Conservation (phyloP, 352 stramenopile genomes). For the Globisporangium mamillatum region DNA sequence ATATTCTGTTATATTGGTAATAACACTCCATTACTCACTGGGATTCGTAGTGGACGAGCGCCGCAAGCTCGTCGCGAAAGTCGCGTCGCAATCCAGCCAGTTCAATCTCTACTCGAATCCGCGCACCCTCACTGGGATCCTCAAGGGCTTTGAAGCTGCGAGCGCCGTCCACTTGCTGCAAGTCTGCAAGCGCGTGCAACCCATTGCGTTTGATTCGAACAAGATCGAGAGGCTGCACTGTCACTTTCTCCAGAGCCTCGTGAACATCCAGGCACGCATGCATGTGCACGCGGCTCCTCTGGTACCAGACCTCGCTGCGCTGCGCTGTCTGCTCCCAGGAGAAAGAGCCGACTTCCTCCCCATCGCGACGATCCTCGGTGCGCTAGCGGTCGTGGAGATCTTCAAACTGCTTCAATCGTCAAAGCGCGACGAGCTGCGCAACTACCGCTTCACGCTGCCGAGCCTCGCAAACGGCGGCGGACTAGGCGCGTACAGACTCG, state of each 20-base stretch:
- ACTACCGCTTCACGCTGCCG: conserved; percentile 13
- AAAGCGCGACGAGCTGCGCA: conserved; percentile 1
- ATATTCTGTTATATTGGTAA: background rate
- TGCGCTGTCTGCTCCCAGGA: conserved; percentile 21
- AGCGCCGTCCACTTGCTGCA: conserved; percentile 12
- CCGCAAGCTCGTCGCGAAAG: background rate
- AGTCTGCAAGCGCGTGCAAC: conserved; percentile 16
- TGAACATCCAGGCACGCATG: conserved; percentile 22
- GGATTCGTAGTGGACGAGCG: conserved; percentile 4
- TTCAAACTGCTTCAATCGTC: conserved; percentile 17
- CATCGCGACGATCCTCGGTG: conserved; percentile 27
- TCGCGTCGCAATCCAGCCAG: background rate
- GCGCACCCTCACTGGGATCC: conserved; percentile 16
- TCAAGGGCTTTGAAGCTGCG: conserved; percentile 14
- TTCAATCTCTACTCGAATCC: conserved; percentile 28
- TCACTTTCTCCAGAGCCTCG: conserved; percentile 30
- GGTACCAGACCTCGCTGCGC: conserved; percentile 22
- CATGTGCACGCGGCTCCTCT: conserved; percentile 1
- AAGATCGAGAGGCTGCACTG: conserved; percentile 20
- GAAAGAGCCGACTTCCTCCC: conserved; percentile 16
- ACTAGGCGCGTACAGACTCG: conserved; percentile 9
- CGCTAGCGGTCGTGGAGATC: conserved; percentile 25
- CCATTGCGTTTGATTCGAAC: conserved; percentile 10
- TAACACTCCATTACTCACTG: no score
- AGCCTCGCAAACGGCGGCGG: conserved; percentile 11